phyloP scores from a whole-genome alignment of 768 basidiomycete genomes.

The Suillus plorans region DNA sequence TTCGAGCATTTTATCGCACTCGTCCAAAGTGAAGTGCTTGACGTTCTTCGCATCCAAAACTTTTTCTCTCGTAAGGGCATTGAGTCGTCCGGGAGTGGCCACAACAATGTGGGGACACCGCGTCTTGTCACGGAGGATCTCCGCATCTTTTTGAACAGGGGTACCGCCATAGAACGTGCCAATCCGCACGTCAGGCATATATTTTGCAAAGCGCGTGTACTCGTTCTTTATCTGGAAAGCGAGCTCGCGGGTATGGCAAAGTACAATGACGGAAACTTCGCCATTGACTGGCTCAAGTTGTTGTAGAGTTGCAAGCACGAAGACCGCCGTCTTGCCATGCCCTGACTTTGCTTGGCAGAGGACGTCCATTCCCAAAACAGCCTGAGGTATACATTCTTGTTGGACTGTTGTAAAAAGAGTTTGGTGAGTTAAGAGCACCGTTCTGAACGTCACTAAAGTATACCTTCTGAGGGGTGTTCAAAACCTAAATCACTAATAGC shows the following conservation, averaged over 20 bases:
- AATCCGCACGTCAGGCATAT: constrained; percentile 98
- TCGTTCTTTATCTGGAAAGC: constrained; percentile 99
- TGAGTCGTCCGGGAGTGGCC: constrained; percentile 95
- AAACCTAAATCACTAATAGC: constrained; percentile 99
- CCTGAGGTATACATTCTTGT: constrained; percentile 99
- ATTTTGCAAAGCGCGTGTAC: constrained; percentile 98
- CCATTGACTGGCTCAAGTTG: constrained; percentile 98
- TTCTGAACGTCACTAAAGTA: constrained; percentile 14
- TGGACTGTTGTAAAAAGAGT: constrained; percentile 63
- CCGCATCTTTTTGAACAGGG: constrained; percentile 90
- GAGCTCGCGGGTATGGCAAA: constrained; percentile 98
- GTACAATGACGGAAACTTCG: constrained; percentile 95
- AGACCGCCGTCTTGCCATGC: constrained; percentile 98
- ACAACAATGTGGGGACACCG: constrained; percentile 99
- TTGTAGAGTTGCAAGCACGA: constrained; percentile 96
- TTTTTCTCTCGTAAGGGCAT: constrained; percentile 95
- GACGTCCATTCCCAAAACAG: constrained; percentile 98
- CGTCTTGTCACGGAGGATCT: constrained; percentile 89
- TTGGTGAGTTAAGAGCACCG: constrained; percentile 3
- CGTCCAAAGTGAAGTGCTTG: constrained; percentile 99
- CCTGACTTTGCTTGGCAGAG: constrained; percentile 99
- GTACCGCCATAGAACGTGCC: constrained; percentile 98
- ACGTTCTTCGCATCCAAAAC: constrained; percentile 92
- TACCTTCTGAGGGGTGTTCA: constrained; percentile 99
- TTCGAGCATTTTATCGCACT: constrained; percentile 99